Percentiles rank a stretch among this genome's conserved stretches.
These are phyloP conservation scores for Camellia granthamiana DNA, from an alignment of 148 eudicot genomes.

Conservation along the genomic window DNA sequence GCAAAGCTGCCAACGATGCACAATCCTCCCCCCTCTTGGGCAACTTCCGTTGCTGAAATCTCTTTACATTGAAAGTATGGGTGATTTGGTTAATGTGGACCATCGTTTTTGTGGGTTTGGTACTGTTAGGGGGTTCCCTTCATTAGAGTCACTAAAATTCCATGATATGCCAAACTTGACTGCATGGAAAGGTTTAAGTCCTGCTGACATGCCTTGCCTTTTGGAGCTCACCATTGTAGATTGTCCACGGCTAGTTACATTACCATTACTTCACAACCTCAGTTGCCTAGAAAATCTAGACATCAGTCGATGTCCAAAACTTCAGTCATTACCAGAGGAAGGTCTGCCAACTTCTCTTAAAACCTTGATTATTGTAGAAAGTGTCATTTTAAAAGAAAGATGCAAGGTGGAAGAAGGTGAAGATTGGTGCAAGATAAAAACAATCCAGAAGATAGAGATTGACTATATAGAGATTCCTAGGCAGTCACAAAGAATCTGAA, in stretches of 20 bases:
- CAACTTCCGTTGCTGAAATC: conserved; percentile 8
- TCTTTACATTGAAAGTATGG: neutral
- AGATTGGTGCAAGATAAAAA: neutral
- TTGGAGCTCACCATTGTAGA: neutral
- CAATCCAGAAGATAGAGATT: neutral
- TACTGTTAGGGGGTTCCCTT: neutral
- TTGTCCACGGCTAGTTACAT: neutral
- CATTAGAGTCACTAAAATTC: conserved; percentile 11
- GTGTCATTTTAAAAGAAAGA: neutral
- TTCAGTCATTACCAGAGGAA: neutral
- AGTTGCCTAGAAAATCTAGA: conserved; percentile 1
- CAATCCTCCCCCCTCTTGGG: conserved; percentile 16
- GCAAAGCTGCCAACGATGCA: neutral
- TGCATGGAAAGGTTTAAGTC: neutral
- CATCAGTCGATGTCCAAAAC: neutral
- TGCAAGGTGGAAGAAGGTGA: conserved; percentile 2
- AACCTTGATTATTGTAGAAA: neutral
- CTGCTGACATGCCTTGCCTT: conserved; percentile 16
- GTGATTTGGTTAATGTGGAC: neutral
- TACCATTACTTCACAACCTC: conserved; percentile 10
- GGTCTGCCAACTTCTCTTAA: neutral
- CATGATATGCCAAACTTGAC: conserved; percentile 9
- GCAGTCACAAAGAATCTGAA: neutral
- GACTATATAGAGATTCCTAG: neutral
- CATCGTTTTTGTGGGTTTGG: conserved; percentile 10